Evolutionary conservation across 192 early-diverging fungal species (phyloP).

Genomic region (Mortierella alpina): DNA sequence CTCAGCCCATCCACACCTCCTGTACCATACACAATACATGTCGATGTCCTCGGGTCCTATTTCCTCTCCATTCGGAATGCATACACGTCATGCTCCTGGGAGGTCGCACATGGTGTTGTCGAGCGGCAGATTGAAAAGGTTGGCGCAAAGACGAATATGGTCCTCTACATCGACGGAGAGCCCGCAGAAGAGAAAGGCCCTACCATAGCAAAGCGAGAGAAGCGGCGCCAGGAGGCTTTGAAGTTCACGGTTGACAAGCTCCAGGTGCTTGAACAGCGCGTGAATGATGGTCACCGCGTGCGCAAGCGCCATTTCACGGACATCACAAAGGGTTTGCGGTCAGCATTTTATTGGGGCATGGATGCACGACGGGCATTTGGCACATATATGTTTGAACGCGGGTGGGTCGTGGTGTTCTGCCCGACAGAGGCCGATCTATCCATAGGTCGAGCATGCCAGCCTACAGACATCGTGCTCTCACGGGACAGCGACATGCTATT

Average conservation of each 20-base stretch:
- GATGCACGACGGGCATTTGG: not conserved
- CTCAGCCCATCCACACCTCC: no score
- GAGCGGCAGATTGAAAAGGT: no score
- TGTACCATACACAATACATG: no score
- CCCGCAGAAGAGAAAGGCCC: no score
- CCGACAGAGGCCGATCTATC: not conserved
- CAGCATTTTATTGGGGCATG: not conserved
- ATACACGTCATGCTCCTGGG: no score
- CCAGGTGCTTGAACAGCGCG: not conserved
- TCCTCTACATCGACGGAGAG: not conserved
- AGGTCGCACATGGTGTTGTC: no score
- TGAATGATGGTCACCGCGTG: not conserved
- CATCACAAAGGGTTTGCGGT: not conserved
- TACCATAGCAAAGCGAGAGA: no score
- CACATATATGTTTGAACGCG: not conserved
- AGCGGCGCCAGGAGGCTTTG: no score
- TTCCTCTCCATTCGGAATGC: no score
- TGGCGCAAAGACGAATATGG: no score
- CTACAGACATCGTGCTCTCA: not conserved
- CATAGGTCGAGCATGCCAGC: not conserved
- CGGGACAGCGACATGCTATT: not conserved
- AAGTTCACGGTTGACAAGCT: no score
- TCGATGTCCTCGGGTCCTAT: no score
- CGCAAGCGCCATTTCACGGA: not conserved
- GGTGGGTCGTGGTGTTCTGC: not conserved